phyloP scores from a whole-genome alignment of 2,329 filamentous ascomycete species.

The Diaporthe citriasiana region DNA sequence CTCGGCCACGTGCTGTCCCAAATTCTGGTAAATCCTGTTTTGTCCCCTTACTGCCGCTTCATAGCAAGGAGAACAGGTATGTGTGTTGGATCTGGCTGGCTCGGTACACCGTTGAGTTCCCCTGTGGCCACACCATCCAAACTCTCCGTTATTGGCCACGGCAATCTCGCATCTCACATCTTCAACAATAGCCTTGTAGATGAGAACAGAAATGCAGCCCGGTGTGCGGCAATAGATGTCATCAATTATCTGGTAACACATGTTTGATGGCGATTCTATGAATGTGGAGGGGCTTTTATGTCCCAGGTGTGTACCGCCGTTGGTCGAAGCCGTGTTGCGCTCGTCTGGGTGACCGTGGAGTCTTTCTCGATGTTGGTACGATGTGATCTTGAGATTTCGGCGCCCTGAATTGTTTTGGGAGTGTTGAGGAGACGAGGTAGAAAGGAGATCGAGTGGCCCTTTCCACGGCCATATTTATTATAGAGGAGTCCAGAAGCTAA shows the following conservation, averaged over 20 bases:
- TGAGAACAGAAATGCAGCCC: background rate
- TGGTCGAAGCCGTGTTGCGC: background rate
- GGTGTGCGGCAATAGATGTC: background rate
- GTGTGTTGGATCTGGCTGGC: too few relatives aligned
- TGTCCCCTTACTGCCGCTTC: background rate
- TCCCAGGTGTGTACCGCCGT: background rate
- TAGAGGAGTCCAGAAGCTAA: background rate
- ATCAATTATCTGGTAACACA: background rate
- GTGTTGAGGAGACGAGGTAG: background rate
- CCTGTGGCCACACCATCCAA: too few relatives aligned
- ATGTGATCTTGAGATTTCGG: background rate
- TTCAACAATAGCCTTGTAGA: background rate
- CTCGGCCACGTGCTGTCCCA: too few relatives aligned
- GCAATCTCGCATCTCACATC: too few relatives aligned
- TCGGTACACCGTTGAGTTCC: too few relatives aligned
- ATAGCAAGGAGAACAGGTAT: background rate
- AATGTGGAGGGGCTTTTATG: background rate
- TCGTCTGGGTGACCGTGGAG: too few relatives aligned
- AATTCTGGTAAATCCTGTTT: background rate
- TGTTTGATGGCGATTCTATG: background rate
- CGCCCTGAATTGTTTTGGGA: too few relatives aligned
- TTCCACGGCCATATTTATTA: background rate
- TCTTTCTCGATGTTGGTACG: background rate
- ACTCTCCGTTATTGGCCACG: too few relatives aligned
- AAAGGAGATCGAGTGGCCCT: too few relatives aligned